Base-by-base conservation (phyloP, 164 flowering plant genomes). In the Malania oleifera region DNA sequence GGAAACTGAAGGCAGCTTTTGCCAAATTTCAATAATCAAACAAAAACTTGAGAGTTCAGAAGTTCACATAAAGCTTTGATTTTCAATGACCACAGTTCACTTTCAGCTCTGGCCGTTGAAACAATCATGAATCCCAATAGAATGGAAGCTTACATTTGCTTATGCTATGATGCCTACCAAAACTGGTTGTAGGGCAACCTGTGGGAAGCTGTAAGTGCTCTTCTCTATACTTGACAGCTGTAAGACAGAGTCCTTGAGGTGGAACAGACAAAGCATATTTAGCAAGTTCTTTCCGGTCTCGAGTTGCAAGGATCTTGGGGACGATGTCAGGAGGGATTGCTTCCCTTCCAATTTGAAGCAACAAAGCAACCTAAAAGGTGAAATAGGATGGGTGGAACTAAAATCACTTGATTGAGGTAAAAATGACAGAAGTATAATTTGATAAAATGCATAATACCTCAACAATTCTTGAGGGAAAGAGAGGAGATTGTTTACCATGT, bases 271-370 rank as follows among this genome's bases (percentile, higher is more conserved):
- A 54, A 5, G 93, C 56, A 60, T 75, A 80, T 48, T 85, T 92
- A 22, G 96, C 98, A 50, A 89, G 85, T 65, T 79, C 93, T 56
- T 55, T 87, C 3, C 98, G 85, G 67, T 89, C 89, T 41, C 78
- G 72, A 46, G 77, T 64, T 29, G 77, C 82, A 68, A 91, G 54
- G 55, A 91, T 85, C 71, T 58, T 53, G 6, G 89, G 87, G 18
- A 86, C 90, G 51, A 88, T 80, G 57, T 84, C 83, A 47, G 87
- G 86, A 61, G 95, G 92, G 68, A 83, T 57, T 25, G 92, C 90
- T 72, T 91, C 95, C 72, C 64, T 85, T 62, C 96, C 96, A 56
- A 91, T 73, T 79, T 86, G 95, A 68, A 86, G 65, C 74, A 91
- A 67, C 71, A 89, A 66, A 22, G 89, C 90, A 18, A 82, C 98